phyloP scores from a whole-genome alignment of 495 filamentous ascomycete genomes.

The Lophiostoma macrostomum region DNA sequence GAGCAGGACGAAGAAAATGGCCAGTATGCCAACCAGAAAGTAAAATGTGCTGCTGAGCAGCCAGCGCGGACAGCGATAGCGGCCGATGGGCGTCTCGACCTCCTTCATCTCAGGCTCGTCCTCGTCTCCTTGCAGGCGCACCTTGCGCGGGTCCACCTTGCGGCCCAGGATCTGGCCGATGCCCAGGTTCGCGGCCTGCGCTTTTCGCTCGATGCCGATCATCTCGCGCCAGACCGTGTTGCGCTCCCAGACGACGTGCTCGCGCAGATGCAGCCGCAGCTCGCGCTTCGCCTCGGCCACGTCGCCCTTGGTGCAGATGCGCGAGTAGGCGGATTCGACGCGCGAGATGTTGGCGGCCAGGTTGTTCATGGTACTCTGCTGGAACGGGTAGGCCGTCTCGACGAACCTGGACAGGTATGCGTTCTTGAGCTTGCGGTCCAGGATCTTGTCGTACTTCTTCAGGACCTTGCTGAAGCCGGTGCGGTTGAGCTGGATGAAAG shows the following conservation, averaged over 20 bases:
- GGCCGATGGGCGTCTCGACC: conserved; percentile 76
- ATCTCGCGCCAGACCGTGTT: conserved; percentile 99
- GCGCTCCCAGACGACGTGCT: conserved; percentile 98
- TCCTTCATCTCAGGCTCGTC: conserved; percentile 58
- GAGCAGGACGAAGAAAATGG: conserved; percentile 70
- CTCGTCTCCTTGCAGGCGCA: conserved; percentile 80
- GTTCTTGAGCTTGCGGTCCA: conserved; percentile 71
- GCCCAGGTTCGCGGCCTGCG: conserved; percentile 91
- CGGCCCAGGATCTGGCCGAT: conserved; percentile 71
- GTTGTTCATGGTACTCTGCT: conserved; percentile 60
- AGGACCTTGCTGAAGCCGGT: conserved; percentile 94
- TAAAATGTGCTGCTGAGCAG: conserved; percentile 77
- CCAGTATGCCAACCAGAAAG: conserved; percentile 66
- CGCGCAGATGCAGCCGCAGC: conserved; percentile 83
- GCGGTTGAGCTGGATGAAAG: conserved; percentile 91
- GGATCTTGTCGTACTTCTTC: conserved; percentile 98
- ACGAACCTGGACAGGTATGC: conserved; percentile 74
- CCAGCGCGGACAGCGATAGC: conserved; percentile 73
- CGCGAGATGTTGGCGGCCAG: conserved; percentile 66
- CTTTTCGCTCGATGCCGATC: conserved; percentile 95
- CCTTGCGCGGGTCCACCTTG: conserved; percentile 64
- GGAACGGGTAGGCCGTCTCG: conserved; percentile 72
- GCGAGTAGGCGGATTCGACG: conserved; percentile 77
- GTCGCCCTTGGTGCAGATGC: conserved; percentile 77
- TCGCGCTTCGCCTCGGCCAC: conserved; percentile 71